A percentile compares a stretch with the other conserved stretches of the same genome.
Evolutionary conservation across 768 basidiomycete genomes (phyloP).

Genomic region (Mrakia frigida): DNA sequence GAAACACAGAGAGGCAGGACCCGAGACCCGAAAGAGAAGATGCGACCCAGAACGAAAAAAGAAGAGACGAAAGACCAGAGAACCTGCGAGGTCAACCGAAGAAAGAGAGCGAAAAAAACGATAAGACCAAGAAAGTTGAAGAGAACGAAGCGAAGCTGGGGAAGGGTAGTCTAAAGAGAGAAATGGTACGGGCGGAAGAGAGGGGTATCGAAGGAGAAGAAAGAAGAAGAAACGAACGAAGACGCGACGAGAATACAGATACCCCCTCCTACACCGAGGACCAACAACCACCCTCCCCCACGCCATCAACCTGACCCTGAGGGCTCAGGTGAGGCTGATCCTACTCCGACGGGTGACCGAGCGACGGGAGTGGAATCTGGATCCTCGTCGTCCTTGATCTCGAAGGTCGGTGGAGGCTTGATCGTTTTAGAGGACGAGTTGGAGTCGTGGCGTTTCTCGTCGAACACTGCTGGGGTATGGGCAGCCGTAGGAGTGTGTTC

Average conservation of each 20-base stretch:
- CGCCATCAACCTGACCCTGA: neutral
- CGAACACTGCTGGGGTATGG: too few species aligned
- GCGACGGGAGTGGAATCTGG: neutral
- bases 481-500: too few species aligned
- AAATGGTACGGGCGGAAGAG: neutral
- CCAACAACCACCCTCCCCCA: neutral
- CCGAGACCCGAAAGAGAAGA: too few species aligned
- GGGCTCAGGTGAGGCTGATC: neutral
- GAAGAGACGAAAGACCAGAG: too few species aligned
- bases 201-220: neutral
- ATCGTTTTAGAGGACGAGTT: too few species aligned
- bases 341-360: neutral
- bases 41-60: too few species aligned
- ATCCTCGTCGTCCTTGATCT: too few species aligned
- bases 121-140: neutral
- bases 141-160: neutral
- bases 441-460: too few species aligned
- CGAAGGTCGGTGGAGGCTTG: too few species aligned
- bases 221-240: slow-evolving; percentile 1
- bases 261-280: neutral
- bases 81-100: too few species aligned
- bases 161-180: neutral
- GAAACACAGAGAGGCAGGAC: too few species aligned
- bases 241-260: neutral
- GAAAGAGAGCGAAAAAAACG: neutral